Conservation (phyloP, 2,329 filamentous ascomycete genomes). For the Neobulgaria alba region DNA sequence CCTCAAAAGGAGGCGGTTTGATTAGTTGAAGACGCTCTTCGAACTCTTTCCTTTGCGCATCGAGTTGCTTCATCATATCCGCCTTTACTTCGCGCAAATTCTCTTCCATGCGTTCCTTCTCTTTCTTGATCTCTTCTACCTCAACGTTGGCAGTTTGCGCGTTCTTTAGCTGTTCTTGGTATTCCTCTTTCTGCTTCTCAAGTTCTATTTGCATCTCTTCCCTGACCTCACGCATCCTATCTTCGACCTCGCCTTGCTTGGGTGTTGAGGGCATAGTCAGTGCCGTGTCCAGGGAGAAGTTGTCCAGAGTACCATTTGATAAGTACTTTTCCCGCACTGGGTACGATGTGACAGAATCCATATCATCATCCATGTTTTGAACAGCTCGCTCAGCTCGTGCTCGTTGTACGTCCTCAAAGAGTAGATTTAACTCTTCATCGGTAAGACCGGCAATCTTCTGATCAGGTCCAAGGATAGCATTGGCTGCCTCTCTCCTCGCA, state of each 20-base stretch:
- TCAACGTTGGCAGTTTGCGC: conserved; percentile 69
- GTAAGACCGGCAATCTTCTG: conserved; percentile 85
- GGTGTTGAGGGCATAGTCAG: conserved; percentile 93
- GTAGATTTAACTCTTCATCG: conserved; percentile 85
- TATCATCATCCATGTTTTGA: conserved; percentile 79
- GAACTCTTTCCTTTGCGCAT: conserved; percentile 74
- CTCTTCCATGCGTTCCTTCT: conserved; percentile 81
- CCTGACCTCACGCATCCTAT: conserved; percentile 62
- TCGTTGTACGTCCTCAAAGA: conserved; percentile 90
- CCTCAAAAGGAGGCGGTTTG: conserved; percentile 48
- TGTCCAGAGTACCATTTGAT: conserved; percentile 89
- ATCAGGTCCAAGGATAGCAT: conserved; percentile 79
- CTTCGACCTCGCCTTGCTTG: conserved; percentile 66
- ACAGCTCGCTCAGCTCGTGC: conserved; percentile 69
- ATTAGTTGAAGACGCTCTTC: conserved; percentile 76
- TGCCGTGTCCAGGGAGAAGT: conserved; percentile 89
- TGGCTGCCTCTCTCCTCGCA: conserved; percentile 85
- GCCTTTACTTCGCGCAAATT: conserved; percentile 69
- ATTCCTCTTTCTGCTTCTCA: conserved; percentile 78
- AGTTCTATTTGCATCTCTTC: conserved; percentile 79
- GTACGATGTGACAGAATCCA: conserved; percentile 82
- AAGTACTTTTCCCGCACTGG: conserved; percentile 89
- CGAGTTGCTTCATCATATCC: conserved; percentile 81
- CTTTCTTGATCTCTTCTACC: conserved; percentile 72
- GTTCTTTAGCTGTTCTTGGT: conserved; percentile 64